phyloP scores from a whole-genome alignment of 75 land plant genomes.

The Sequoia sempervirens region DNA sequence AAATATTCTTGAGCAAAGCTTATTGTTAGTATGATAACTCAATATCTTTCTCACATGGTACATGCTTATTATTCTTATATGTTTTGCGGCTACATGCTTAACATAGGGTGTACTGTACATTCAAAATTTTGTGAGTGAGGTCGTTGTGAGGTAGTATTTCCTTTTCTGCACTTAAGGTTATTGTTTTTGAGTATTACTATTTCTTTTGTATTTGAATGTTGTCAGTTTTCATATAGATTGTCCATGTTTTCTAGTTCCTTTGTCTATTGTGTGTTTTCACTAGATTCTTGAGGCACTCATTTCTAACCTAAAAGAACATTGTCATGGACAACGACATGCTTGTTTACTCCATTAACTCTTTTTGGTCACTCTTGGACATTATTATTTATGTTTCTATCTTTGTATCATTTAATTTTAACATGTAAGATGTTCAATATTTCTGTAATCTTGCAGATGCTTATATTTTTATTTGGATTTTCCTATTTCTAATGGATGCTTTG shows the following conservation, averaged over 20 bases:
- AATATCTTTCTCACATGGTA: too few species aligned
- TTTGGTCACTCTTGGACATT: background rate
- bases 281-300: background rate
- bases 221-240: background rate
- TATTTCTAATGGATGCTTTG: slow-evolving; percentile 6
- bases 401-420: background rate
- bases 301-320: background rate
- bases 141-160: too few species aligned
- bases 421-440: background rate
- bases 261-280: background rate
- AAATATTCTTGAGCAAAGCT: too few species aligned
- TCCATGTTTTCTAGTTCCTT: background rate
- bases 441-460: background rate
- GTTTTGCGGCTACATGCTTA: too few species aligned
- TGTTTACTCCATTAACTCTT: background rate
- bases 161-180: too few species aligned
- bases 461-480: background rate
- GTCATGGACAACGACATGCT: background rate
- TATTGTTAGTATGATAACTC: too few species aligned
- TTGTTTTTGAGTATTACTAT: too few species aligned
- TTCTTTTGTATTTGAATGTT: background rate
- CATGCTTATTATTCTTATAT: too few species aligned
- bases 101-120: too few species aligned
- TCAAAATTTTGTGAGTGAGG: too few species aligned
- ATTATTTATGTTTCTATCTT: too few species aligned